Base-by-base conservation (phyloP, 2,329 filamentous ascomycete species). In the Daldinia sp. region DNA sequence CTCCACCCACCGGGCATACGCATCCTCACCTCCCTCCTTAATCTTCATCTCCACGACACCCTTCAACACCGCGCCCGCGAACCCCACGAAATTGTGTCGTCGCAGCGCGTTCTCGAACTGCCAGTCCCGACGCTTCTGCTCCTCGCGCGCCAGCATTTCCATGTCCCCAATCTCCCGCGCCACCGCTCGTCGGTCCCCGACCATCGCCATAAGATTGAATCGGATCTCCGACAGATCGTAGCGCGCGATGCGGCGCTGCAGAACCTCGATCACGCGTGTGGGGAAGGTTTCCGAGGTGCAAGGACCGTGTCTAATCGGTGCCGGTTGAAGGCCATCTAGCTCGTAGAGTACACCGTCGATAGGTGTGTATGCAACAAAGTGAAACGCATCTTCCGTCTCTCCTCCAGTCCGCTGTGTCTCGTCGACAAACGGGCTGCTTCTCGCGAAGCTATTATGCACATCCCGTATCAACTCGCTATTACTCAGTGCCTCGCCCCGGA, bases 171-270 rank as follows among this genome's bases (percentile, higher is more conserved):
- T 87, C 76, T 96, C 92, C 59, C 85, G 83, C 29, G 94, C 94
- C 49, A 87, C 83, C 45, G 91, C 81, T 41, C 95, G 85, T 74
- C 94, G 81, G 79, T 99, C 95, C 67, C 90, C 84, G 70, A 94
- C 92, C 85, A 97, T 94, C 43, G 94, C 95, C 75, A 99, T 86
- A 55, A 99, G 83, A 77, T 99, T 99, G 82, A 99, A 99, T 43
- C 93, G 86, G 66, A 98, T 97, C 83, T 99, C 95, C 0, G 88
- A 85, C 15, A 87, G 81, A 13, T 93, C 93, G 77, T 99, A 98
- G 58, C 94, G 85, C 63, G 85, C 89, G 70, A 99, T 91, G 55
- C 95, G 87, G 59, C 90, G 84, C 78, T 92, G 91, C 61, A 99
- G 82, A 34, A 98, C 94, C n/a, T 91, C 82, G 66, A 96, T 92